These are phyloP conservation scores for Cystobasidium ongulense DNA, from an alignment of 768 basidiomycete genomes.

Conservation along the genomic window DNA sequence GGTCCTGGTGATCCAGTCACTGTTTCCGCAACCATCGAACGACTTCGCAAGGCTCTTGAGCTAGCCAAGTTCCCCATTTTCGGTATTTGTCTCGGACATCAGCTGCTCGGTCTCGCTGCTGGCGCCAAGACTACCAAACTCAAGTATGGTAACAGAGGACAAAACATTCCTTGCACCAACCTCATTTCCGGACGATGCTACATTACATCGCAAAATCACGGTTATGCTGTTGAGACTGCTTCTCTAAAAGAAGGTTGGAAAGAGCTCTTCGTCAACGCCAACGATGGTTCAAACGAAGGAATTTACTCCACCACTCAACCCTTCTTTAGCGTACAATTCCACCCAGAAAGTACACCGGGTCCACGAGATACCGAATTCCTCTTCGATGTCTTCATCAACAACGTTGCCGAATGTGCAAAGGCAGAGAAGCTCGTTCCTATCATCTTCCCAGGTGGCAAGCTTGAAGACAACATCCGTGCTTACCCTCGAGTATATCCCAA, in stretches of 20 bases:
- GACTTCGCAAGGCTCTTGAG: slow-evolving; percentile 59
- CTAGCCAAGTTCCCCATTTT: slow-evolving; percentile 65
- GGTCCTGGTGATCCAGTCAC: slow-evolving; percentile 94
- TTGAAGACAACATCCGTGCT: slow-evolving; percentile 71
- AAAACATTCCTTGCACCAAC: slow-evolving; percentile 96
- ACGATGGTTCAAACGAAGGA: slow-evolving; percentile 95
- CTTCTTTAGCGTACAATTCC: slow-evolving; percentile 98
- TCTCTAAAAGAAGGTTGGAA: slow-evolving; percentile 79
- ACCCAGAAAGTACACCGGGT: slow-evolving; percentile 93
- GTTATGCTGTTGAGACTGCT: slow-evolving; percentile 79
- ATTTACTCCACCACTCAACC: slow-evolving; percentile 87
- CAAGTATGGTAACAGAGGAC: slow-evolving; percentile 99
- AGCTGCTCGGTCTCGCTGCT: slow-evolving; percentile 86
- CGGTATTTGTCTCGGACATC: slow-evolving; percentile 97
- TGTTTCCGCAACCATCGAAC: slow-evolving; percentile 61
- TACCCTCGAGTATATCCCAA: slow-evolving; percentile 59
- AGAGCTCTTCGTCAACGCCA: slow-evolving; percentile 90
- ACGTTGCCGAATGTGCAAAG: slow-evolving; percentile 49
- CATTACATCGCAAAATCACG: slow-evolving; percentile 98
- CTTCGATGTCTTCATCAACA: slow-evolving; percentile 92
- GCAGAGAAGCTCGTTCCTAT: slow-evolving; percentile 47
- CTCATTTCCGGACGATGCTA: slow-evolving; percentile 90
- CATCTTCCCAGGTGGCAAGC: slow-evolving; percentile 51
- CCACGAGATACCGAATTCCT: slow-evolving; percentile 97
- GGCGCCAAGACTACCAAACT: slow-evolving; percentile 94